Evolutionary conservation across 805 yeast species (phyloP).

Genomic region (Kodamaea sagamina): DNA sequence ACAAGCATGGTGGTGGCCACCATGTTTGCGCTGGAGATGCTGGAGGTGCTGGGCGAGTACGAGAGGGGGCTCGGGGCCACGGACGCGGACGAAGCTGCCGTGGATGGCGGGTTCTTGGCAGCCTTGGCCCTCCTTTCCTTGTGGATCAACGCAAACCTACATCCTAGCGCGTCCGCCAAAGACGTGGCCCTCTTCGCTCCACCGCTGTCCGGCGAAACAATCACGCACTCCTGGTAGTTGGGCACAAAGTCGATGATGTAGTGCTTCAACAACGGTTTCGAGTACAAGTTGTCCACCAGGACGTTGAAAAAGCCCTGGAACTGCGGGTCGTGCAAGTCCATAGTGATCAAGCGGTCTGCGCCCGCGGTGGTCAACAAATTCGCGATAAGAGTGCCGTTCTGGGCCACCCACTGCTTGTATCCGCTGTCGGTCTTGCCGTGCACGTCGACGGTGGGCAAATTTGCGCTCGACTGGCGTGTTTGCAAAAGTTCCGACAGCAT

Average conservation of each 20-base stretch:
- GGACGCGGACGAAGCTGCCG: constrained; percentile 19
- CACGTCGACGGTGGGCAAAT: constrained; percentile 34
- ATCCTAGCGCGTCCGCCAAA: constrained; percentile 84
- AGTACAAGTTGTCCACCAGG: constrained; percentile 92
- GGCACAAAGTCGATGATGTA: constrained; percentile 79
- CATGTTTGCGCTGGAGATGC: constrained; percentile 23
- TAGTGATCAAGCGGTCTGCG: constrained; percentile 93
- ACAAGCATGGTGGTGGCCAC: constrained; percentile 92
- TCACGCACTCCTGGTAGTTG: constrained; percentile 77
- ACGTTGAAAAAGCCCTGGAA: constrained; percentile 97
- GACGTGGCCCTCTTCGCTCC: constrained; percentile 98
- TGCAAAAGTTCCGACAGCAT: constrained; percentile 18
- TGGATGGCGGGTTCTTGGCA: constrained; percentile 34
- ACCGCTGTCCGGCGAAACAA: constrained; percentile 98
- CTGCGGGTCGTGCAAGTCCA: constrained; percentile 98
- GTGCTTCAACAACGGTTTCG: constrained; percentile 83
- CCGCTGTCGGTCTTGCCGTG: constrained; percentile 57
- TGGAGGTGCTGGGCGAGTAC: constrained; percentile 16
- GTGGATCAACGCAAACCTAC: constrained; percentile 92
- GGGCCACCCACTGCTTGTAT: constrained; percentile 93
- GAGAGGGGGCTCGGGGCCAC: constrained; percentile 5
- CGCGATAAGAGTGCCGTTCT: constrained; percentile 90
- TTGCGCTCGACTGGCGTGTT: constrained; percentile 2
- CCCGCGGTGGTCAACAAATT: constrained; percentile 87
- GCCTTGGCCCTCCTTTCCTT: constrained; percentile 74